These are phyloP conservation scores for Drechslera avenae DNA, from an alignment of 2,329 filamentous ascomycete species.

Conservation along the genomic window DNA sequence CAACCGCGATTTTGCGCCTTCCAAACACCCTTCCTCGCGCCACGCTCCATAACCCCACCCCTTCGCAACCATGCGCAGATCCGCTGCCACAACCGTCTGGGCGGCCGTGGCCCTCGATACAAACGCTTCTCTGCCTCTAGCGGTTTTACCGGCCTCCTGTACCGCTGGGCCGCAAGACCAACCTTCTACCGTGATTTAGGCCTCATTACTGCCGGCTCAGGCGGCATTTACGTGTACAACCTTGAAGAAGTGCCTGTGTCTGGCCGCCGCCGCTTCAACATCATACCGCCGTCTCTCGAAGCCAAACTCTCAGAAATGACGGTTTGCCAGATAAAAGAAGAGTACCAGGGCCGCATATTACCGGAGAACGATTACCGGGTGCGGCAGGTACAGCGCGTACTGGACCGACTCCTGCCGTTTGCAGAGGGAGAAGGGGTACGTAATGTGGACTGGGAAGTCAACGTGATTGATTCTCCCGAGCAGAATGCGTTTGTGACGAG, in stretches of 20 bases:
- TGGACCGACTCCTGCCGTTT: slow-evolving; percentile 69
- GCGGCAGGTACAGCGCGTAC: slow-evolving; percentile 64
- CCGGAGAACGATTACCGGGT: slow-evolving; percentile 64
- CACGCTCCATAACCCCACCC: not conserved
- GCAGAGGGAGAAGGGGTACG: slow-evolving; percentile 57
- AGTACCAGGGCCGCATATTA: slow-evolving; percentile 62
- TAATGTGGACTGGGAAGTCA: slow-evolving; percentile 67
- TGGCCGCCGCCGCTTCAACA: slow-evolving; percentile 75
- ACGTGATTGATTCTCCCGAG: slow-evolving; percentile 72
- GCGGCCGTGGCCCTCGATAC: slow-evolving; percentile 34
- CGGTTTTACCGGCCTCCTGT: slow-evolving; percentile 31
- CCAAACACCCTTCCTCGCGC: not conserved
- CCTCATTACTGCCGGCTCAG: slow-evolving; percentile 50
- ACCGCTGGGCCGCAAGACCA: slow-evolving; percentile 50
- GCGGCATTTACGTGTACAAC: slow-evolving; percentile 69
- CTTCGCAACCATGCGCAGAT: slow-evolving; percentile 1
- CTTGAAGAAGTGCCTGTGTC: slow-evolving; percentile 75
- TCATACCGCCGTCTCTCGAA: slow-evolving; percentile 62
- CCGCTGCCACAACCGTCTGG: slow-evolving; percentile 34
- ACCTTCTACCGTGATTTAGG: slow-evolving; percentile 56
- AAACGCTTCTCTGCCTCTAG: slow-evolving; percentile 33
- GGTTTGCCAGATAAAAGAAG: slow-evolving; percentile 63
- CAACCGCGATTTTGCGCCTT: slow-evolving; percentile 14
- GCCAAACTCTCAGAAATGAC: slow-evolving; percentile 59
- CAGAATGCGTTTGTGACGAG: slow-evolving; percentile 80